Conservation (phyloP, 192 early-diverging fungal genomes). For the Coemansia sp. region DNA sequence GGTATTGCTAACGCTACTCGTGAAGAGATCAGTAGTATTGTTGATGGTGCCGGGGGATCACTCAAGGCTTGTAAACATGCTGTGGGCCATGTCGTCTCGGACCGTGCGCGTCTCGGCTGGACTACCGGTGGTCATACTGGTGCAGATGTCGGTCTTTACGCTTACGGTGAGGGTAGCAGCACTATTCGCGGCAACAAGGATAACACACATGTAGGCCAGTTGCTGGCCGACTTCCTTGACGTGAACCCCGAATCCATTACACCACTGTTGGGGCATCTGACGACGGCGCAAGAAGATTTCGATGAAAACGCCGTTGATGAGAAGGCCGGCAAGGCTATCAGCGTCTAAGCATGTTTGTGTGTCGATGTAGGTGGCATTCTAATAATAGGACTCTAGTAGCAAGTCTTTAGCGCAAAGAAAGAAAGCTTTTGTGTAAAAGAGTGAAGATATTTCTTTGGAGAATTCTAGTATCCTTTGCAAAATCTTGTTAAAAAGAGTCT, state of each 20-base stretch:
- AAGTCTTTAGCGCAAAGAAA: too few species aligned
- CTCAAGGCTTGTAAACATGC: constrained; percentile 21
- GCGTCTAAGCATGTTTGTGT: background rate
- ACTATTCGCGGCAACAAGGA: constrained; percentile 58
- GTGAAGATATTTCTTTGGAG: too few species aligned
- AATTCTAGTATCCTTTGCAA: too few species aligned
- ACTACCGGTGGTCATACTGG: constrained; percentile 90
- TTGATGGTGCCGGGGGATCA: background rate
- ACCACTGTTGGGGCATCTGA: constrained; percentile 28
- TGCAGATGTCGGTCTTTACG: constrained; percentile 84
- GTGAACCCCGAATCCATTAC: constrained; percentile 57
- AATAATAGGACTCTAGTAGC: too few species aligned
- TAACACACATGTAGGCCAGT: constrained; percentile 65
- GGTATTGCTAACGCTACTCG: constrained; percentile 37
- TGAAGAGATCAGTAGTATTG: constrained; percentile 13
- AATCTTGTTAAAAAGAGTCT: background rate
- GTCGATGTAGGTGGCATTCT: too few species aligned
- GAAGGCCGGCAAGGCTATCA: background rate
- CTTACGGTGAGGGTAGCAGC: constrained; percentile 47
- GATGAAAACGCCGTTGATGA: background rate
- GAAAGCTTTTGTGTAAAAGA: too few species aligned
- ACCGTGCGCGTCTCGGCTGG: constrained; percentile 55
- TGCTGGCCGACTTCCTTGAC: constrained; percentile 56
- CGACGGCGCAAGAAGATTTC: background rate
- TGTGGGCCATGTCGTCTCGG: constrained; percentile 27